Conservation (phyloP, 495 filamentous ascomycete species). For the Staphylotrichum longicolle region DNA sequence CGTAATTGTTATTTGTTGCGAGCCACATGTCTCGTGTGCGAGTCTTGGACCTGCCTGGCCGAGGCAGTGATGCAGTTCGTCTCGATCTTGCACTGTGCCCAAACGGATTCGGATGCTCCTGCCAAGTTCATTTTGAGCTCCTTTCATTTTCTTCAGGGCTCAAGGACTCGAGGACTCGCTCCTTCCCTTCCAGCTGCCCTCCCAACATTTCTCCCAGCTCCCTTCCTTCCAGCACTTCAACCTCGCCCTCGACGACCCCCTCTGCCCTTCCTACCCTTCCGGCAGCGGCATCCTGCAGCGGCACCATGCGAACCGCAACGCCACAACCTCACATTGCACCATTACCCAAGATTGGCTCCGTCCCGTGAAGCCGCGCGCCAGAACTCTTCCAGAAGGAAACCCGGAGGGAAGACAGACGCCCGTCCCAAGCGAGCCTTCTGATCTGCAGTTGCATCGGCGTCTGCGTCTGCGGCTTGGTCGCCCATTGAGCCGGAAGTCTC, state of each 20-base stretch:
- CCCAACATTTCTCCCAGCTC: no score
- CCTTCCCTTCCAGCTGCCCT: no score
- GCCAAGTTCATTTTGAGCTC: no score
- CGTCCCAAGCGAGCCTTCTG: slow-evolving; percentile 2
- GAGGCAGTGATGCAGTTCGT: no score
- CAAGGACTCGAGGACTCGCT: no score
- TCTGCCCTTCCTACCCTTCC: not conserved
- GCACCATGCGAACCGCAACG: not conserved
- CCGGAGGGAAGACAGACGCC: not conserved
- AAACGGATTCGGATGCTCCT: no score
- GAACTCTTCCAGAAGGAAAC: slow-evolving; percentile 18
- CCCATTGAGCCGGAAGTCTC: slow-evolving; percentile 19
- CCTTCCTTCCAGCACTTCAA: not conserved
- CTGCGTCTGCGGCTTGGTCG: slow-evolving; percentile 10
- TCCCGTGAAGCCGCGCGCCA: slow-evolving; percentile 16
- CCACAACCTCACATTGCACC: slow-evolving; percentile 3
- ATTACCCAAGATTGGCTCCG: slow-evolving; percentile 8
- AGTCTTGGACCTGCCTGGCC: no score
- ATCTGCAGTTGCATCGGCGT: slow-evolving; percentile 22
- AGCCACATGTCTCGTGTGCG: no score
- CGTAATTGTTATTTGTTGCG: no score
- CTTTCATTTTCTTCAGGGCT: no score
- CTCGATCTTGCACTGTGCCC: no score
- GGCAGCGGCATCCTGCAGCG: not conserved
- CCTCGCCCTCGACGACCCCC: not conserved